Evolutionary conservation across 805 yeast genomes (phyloP), one percentile per base, ranked within the genome.

Genomic region (Ogataea angusta): DNA sequence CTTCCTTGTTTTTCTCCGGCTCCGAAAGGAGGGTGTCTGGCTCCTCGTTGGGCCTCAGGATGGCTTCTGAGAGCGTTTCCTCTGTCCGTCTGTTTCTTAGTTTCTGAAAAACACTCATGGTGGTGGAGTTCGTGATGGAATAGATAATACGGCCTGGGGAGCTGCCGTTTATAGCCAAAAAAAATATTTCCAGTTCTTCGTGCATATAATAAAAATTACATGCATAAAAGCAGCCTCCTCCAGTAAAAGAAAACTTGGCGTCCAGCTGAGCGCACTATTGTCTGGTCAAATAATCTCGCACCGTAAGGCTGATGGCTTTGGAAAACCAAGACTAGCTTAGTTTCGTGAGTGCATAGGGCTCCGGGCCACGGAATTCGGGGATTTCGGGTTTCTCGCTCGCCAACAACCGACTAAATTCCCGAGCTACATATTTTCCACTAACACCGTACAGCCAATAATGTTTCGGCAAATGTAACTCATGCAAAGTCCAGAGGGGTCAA

Each of bases 41-140:
- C n/a, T 30, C 21, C 15, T 24, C 13, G 14, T 9, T 6, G 17
- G 14, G 13, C 3, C n/a, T 12, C 24, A 19, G 7, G 13, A 31
- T 29, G 13, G 40, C 36, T 10, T 28, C 22, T 3, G 40, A 26
- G 3, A 31, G 6, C 10, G 16, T 21, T 10, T 14, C 16, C 12
- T 14, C 21, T n/a, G 16, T 21, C 17, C 21, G 26, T 27, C 42
- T 32, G 16, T 38, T 38, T 17, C 37, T 32, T 6, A 38, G 17
- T 16, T 33, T 38, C 10, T 21, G 26, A n/a, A 38, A 26, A 14
- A 38, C 36, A 27, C 36, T 30, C 36, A 33, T 29, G 5, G 26
- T 26, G 31, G 18, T 33, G 29, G 10, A 6, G 14, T 14, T 22
- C 6, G 26, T 34, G 38, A 34, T 33, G 29, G 10, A 5, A 22